A percentile compares a stretch with the other conserved stretches of the same genome.
phyloP scores from a whole-genome alignment of 306 rosid genomes.

The Trichosanthes truncata region DNA sequence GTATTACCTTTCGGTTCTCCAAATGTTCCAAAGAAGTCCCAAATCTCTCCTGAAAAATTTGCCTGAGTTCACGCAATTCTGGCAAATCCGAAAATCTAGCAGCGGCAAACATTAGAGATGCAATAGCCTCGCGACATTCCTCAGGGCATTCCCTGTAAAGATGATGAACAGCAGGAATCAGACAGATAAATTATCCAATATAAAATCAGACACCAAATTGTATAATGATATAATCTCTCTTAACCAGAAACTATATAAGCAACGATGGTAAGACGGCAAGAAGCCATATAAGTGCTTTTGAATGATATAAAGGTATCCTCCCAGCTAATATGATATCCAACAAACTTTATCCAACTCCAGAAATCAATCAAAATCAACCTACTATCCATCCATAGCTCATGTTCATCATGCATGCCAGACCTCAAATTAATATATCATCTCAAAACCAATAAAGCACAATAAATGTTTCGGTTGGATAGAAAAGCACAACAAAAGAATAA shows the following conservation, averaged over 20 bases:
- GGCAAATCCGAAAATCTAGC: conserved; percentile 96
- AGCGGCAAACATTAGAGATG: conserved; percentile 77
- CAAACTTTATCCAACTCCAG: neutral
- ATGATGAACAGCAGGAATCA: neutral
- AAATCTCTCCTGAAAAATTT: conserved; percentile 70
- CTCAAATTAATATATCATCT: neutral
- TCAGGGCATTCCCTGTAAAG: conserved; percentile 83
- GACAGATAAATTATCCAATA: neutral
- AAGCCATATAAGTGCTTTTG: neutral
- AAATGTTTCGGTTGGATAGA: neutral
- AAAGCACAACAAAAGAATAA: neutral
- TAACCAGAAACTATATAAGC: neutral
- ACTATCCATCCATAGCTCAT: neutral
- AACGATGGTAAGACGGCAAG: neutral
- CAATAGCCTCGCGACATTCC: conserved; percentile 69
- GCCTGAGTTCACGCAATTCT: conserved; percentile 86
- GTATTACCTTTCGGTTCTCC: conserved; percentile 56
- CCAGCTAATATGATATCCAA: neutral
- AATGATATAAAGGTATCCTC: neutral
- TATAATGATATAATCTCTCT: neutral
- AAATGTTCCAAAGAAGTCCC: conserved; percentile 44
- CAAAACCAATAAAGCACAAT: neutral
- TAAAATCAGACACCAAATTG: neutral
- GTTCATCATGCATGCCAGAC: neutral
- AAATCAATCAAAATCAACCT: neutral